These are phyloP conservation scores for Penicillium dipodomyicola DNA, from an alignment of 495 filamentous ascomycete species.

Conservation along the genomic window DNA sequence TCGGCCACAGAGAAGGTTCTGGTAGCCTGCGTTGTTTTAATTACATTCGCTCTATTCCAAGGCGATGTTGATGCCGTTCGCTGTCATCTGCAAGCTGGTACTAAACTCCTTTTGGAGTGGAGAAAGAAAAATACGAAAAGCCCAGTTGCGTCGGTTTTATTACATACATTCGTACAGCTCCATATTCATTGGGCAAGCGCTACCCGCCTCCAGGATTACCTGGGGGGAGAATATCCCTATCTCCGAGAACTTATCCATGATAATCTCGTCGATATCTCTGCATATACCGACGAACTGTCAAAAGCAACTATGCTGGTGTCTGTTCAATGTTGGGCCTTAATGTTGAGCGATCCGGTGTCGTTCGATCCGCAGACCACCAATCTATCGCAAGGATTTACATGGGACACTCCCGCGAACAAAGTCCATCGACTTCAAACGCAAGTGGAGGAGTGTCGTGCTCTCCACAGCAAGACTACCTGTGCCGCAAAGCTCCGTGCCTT, in stretches of 20 bases:
- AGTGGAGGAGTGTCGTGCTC: background rate
- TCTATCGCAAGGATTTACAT: background rate
- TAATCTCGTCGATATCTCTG: background rate
- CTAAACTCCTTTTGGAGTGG: slow-evolving; percentile 9
- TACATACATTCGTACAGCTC: slow-evolving; percentile 13
- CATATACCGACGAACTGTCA: background rate
- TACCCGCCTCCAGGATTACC: background rate
- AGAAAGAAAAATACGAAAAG: slow-evolving; percentile 10
- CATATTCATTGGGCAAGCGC: slow-evolving; percentile 9
- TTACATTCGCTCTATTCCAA: slow-evolving; percentile 48
- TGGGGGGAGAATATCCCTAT: background rate
- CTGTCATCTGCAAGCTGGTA: slow-evolving; percentile 15
- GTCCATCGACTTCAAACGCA: background rate
- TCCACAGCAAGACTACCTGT: background rate
- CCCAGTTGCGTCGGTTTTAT: slow-evolving; percentile 2
- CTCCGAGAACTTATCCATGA: slow-evolving; percentile 1
- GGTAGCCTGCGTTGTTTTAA: slow-evolving; percentile 46
- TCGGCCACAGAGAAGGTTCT: slow-evolving; percentile 18
- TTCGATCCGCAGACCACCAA: background rate
- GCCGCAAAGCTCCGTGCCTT: background rate
- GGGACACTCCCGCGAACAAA: background rate
- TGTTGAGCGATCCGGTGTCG: background rate
- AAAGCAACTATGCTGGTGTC: background rate
- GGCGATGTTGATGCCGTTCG: slow-evolving; percentile 39
- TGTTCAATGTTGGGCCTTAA: slow-evolving; percentile 2